Conservation (phyloP, 2,329 filamentous ascomycete genomes). For the Calonectria pseudoturangicola region DNA sequence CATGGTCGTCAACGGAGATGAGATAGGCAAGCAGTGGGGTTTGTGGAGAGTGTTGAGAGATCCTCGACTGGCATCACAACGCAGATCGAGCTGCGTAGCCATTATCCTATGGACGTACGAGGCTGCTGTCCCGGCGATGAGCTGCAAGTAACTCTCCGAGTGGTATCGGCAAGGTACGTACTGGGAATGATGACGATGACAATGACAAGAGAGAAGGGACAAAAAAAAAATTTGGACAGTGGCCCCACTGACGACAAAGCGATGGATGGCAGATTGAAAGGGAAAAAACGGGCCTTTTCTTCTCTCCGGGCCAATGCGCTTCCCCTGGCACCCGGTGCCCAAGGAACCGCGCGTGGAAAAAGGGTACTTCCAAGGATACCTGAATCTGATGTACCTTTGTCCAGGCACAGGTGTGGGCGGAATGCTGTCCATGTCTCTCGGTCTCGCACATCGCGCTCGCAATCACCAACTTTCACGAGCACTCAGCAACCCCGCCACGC, state of each 20-base stretch:
- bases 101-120: neutral
- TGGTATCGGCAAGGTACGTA: slow-evolving; percentile 13
- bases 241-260: slow-evolving; percentile 29
- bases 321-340: neutral
- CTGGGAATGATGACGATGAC: slow-evolving; percentile 22
- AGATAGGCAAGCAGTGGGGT: slow-evolving; percentile 5
- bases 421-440: slow-evolving; percentile 34
- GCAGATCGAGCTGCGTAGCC: slow-evolving; percentile 11
- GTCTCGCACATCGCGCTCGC: slow-evolving; percentile 34
- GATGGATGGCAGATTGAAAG: slow-evolving; percentile 23
- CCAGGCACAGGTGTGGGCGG: slow-evolving; percentile 19
- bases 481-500: slow-evolving; percentile 15
- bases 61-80: neutral
- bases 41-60: slow-evolving; percentile 11
- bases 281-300: slow-evolving; percentile 18
- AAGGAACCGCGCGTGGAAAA: slow-evolving; percentile 7
- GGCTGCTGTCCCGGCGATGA: slow-evolving; percentile 23
- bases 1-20: neutral
- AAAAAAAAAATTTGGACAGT: slow-evolving; percentile 22
- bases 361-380: slow-evolving; percentile 26
- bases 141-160: slow-evolving; percentile 25
- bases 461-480: neutral
- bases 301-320: neutral
- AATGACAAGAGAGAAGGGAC: neutral
- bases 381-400: slow-evolving; percentile 30